These are phyloP conservation scores for Nyctanthes arbortristis DNA, from an alignment of 257 asterid genomes.

Conservation along the genomic window DNA sequence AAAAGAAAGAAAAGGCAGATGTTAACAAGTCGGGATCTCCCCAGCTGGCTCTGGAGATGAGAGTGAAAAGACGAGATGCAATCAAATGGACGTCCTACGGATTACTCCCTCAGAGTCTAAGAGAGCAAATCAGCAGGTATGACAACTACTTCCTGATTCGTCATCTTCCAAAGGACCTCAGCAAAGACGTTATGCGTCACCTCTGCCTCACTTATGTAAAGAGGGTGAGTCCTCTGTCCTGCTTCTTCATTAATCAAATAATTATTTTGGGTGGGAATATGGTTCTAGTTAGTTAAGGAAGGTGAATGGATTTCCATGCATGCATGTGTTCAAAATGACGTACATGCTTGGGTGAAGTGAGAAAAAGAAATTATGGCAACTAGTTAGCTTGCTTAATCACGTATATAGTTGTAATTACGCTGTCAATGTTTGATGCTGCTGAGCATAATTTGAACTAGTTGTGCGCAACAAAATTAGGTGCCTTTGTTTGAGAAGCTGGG, in stretches of 20 bases:
- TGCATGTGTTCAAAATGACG: too few relatives aligned
- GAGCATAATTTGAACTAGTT: too few relatives aligned
- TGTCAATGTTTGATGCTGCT: too few relatives aligned
- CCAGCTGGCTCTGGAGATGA: constrained; percentile 53
- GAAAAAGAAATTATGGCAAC: too few relatives aligned
- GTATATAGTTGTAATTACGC: too few relatives aligned
- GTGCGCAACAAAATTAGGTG: too few relatives aligned
- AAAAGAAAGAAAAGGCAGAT: background rate
- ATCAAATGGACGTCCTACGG: constrained; percentile 98
- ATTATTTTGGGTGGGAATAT: too few relatives aligned
- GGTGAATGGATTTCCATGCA: too few relatives aligned
- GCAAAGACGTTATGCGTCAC: constrained; percentile 94
- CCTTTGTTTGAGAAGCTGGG: constrained; percentile 97
- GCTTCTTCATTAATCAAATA: too few relatives aligned
- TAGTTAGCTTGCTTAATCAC: too few relatives aligned
- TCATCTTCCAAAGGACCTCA: constrained; percentile 91
- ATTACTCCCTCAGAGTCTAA: constrained; percentile 75
- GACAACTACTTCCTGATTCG: constrained; percentile 79
- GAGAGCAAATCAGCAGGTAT: constrained; percentile 79
- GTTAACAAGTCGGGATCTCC: background rate
- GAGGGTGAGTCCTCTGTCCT: constrained; percentile 67
- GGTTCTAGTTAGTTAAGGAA: too few relatives aligned
- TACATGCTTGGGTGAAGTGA: too few relatives aligned
- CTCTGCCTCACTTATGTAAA: constrained; percentile 82
- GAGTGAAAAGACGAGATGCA: constrained; percentile 95